A percentile compares a stretch with the other conserved stretches of the same genome.
phyloP scores from a whole-genome alignment of 2,329 filamentous ascomycete species.

The Tolypocladium sp. region DNA sequence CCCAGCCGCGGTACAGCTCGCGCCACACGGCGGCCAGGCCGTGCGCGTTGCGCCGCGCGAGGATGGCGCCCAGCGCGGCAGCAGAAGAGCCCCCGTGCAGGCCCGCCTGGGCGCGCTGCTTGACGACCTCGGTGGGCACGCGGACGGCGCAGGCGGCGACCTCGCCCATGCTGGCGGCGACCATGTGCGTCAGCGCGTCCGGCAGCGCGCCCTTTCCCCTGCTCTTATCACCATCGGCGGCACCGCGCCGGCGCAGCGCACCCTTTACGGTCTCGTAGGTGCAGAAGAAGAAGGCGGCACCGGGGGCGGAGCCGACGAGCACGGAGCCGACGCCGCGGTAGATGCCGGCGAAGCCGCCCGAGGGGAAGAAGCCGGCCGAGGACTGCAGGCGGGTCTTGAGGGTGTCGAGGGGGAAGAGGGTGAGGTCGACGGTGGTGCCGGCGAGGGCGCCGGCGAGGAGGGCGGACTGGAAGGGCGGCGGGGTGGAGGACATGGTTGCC shows the following conservation, averaged over 20 bases:
- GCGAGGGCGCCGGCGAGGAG: slow-evolving; percentile 79
- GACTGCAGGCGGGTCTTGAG: slow-evolving; percentile 97
- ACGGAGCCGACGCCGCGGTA: slow-evolving; percentile 89
- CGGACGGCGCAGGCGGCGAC: slow-evolving; percentile 85
- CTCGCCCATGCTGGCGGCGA: slow-evolving; percentile 78
- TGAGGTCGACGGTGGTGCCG: slow-evolving; percentile 92
- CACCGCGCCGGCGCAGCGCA: slow-evolving; percentile 22
- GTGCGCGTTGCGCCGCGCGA: slow-evolving; percentile 34
- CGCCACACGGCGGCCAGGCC: slow-evolving; percentile 56
- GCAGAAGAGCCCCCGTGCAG: slow-evolving; percentile 65
- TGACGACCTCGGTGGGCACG: slow-evolving; percentile 93
- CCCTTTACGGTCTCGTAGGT: slow-evolving; percentile 75
- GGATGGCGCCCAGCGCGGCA: slow-evolving; percentile 61
- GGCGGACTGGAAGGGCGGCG: slow-evolving; percentile 46
- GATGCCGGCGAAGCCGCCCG: slow-evolving; percentile 82
- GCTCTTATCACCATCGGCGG: not conserved
- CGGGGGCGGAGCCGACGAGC: slow-evolving; percentile 83
- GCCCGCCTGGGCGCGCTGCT: slow-evolving; percentile 88
- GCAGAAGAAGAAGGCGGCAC: slow-evolving; percentile 94
- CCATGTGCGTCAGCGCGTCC: slow-evolving; percentile 57
- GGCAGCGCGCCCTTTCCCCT: slow-evolving; percentile 9
- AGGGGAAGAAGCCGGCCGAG: slow-evolving; percentile 63
- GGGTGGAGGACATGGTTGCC: slow-evolving; percentile 6
- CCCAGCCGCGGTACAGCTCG: slow-evolving; percentile 86
- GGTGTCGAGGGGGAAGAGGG: slow-evolving; percentile 95